These are phyloP conservation scores for Stephanodiscus triporus DNA, from an alignment of 108 stramenopile species.

Conservation along the genomic window DNA sequence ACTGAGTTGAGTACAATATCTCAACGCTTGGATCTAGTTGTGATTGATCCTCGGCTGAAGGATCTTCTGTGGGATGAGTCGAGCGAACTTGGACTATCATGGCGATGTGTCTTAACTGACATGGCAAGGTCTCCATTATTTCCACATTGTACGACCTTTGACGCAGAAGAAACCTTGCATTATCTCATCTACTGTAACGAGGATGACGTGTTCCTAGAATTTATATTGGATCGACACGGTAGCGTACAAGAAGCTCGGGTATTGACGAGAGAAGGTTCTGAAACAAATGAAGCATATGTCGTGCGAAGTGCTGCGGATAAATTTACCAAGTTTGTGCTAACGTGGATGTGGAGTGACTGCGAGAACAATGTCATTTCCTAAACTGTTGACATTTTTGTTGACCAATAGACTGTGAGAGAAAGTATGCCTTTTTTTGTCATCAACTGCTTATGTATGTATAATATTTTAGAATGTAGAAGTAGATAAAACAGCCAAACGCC, in stretches of 20 bases:
- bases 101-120: slow-evolving; percentile 24
- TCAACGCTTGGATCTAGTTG: slow-evolving; percentile 23
- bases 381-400: background rate
- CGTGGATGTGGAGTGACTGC: slow-evolving; percentile 33
- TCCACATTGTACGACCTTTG: slow-evolving; percentile 28
- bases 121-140: slow-evolving; percentile 26
- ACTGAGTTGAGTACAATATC: slow-evolving; percentile 24
- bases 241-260: slow-evolving; percentile 12
- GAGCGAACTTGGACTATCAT: slow-evolving; percentile 30
- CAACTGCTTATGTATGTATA: background rate
- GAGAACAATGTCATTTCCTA: background rate
- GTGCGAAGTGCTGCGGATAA: slow-evolving; percentile 10
- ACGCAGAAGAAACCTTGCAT: background rate
- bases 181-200: slow-evolving; percentile 20
- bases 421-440: background rate
- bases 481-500: background rate
- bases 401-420: background rate
- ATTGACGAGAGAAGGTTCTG: slow-evolving; percentile 16
- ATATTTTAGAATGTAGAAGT: background rate
- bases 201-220: slow-evolving; percentile 16
- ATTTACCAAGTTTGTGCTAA: slow-evolving; percentile 17
- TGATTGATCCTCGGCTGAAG: slow-evolving; percentile 23
- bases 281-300: background rate
- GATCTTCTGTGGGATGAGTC: slow-evolving; percentile 26
- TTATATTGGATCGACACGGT: background rate